Conservation (phyloP, 2,329 filamentous ascomycete genomes). For the Ascochyta lentis region DNA sequence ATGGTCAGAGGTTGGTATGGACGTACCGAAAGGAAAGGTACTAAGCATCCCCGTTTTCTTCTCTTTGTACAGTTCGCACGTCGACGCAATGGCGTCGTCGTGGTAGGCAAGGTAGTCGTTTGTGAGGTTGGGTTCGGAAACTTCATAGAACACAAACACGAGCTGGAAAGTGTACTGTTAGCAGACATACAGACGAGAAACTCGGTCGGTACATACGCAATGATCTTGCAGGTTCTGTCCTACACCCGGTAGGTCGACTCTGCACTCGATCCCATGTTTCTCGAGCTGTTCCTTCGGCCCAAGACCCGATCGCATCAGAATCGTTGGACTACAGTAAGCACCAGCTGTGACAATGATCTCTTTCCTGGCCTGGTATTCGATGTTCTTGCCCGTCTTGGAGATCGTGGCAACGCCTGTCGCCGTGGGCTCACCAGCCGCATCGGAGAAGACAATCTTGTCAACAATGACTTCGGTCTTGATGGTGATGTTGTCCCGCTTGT, state of each 20-base stretch:
- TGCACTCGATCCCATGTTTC: constrained; percentile 59
- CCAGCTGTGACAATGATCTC: constrained; percentile 46
- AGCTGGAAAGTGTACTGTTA: constrained; percentile 43
- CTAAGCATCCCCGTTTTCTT: constrained; percentile 65
- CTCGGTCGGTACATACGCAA: constrained; percentile 58
- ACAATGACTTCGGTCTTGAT: constrained; percentile 43
- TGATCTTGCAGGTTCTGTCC: constrained; percentile 71
- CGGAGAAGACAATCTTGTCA: constrained; percentile 56
- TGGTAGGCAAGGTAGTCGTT: constrained; percentile 66
- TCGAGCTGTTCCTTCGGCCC: constrained; percentile 62
- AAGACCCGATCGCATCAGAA: constrained; percentile 62
- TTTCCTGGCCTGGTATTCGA: constrained; percentile 43
- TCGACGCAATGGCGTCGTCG: constrained; percentile 57
- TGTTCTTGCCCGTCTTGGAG: constrained; percentile 50
- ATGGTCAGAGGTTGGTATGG: not conserved
- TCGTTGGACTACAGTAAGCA: constrained; percentile 44
- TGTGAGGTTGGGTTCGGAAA: constrained; percentile 61
- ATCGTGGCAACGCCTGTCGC: constrained; percentile 57
- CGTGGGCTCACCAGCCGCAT: constrained; percentile 42
- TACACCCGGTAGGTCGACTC: constrained; percentile 66
- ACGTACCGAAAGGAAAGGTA: constrained; percentile 65
- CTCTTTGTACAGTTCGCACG: constrained; percentile 64
- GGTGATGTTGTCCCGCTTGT: constrained; percentile 46
- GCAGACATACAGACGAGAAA: constrained; percentile 51
- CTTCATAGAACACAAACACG: constrained; percentile 67